A percentile compares a stretch with the other conserved stretches of the same genome.
phyloP scores from a whole-genome alignment of 176 grass and related monocot species.

The Eragrostis nindensis region DNA sequence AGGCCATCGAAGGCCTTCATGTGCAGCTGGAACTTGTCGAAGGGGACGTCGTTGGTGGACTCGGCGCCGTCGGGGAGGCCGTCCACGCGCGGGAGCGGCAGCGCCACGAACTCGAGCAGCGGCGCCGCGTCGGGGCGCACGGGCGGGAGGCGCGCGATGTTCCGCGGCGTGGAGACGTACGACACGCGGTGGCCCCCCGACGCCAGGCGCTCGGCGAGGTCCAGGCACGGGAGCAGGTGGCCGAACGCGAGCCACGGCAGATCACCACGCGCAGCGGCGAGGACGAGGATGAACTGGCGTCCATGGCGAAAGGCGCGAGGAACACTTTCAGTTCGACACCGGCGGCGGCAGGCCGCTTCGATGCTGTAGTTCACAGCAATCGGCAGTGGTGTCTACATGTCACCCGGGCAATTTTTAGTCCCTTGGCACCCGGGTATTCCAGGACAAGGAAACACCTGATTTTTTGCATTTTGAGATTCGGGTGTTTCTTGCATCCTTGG shows the following conservation, averaged over 20 bases:
- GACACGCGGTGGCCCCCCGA: conserved; percentile 13
- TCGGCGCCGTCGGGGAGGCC: conserved; percentile 40
- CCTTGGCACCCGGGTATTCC: too few species aligned
- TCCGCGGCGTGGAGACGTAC: conserved; percentile 45
- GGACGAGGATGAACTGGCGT: background rate
- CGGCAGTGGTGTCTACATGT: too few species aligned
- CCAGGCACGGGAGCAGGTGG: background rate
- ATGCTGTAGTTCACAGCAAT: too few species aligned
- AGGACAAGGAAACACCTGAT: too few species aligned
- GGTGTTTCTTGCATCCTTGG: too few species aligned
- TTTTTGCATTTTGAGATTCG: too few species aligned
- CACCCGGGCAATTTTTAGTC: too few species aligned
- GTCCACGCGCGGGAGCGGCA: conserved; percentile 40
- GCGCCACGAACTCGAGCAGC: conserved; percentile 33
- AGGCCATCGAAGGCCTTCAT: conserved; percentile 50
- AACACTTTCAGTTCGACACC: too few species aligned
- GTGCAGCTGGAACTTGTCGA: conserved; percentile 26
- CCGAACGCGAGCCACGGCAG: background rate
- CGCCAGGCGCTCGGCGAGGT: background rate
- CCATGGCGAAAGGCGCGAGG: too few species aligned
- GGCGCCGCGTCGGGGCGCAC: background rate
- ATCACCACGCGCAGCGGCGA: background rate
- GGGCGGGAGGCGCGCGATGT: conserved; percentile 35
- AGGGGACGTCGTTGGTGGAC: conserved; percentile 47
- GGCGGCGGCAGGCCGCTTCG: too few species aligned